Evolutionary conservation across 768 basidiomycete species (phyloP).

Genomic region (Pisolithus orientalis): DNA sequence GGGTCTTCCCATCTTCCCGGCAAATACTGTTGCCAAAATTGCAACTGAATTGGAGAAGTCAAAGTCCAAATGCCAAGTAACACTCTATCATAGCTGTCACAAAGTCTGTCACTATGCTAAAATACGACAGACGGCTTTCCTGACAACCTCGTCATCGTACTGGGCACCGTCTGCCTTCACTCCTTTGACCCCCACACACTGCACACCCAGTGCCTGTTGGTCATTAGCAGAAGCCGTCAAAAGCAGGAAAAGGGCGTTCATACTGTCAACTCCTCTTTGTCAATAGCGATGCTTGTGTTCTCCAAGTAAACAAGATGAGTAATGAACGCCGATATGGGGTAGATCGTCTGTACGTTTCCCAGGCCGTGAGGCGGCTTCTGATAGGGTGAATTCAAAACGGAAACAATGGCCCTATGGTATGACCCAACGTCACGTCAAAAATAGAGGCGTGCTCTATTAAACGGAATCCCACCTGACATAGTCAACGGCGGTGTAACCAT

Average conservation of each 20-base stretch:
- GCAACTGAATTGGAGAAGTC: too few species aligned
- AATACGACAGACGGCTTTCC: conserved; percentile 35
- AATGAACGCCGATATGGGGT: conserved; percentile 74
- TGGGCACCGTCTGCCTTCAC: conserved; percentile 2
- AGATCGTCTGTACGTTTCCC: conserved; percentile 54
- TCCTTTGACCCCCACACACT: conserved; percentile 45
- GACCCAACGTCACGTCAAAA: conserved; percentile 6
- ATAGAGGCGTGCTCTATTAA: conserved; percentile 1
- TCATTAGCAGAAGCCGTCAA: conserved; percentile 1
- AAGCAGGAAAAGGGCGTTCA: conserved; percentile 16
- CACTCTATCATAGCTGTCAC: background rate
- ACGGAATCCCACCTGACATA: conserved; percentile 59
- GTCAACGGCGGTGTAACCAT: conserved; percentile 76
- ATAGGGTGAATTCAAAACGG: conserved; percentile 63
- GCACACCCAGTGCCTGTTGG: conserved; percentile 51
- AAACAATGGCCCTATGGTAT: conserved; percentile 50
- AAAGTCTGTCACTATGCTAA: conserved; percentile 6
- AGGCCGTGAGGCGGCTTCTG: conserved; percentile 44
- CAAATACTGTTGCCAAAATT: too few species aligned
- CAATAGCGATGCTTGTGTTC: conserved; percentile 55
- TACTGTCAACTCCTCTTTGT: conserved; percentile 57
- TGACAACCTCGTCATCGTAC: conserved; percentile 44
- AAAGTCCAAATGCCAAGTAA: background rate
- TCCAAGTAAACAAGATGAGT: conserved; percentile 80
- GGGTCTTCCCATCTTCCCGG: too few species aligned